Conservation (phyloP, 2,329 filamentous ascomycete species). For the Pleoardoris graminearum region DNA sequence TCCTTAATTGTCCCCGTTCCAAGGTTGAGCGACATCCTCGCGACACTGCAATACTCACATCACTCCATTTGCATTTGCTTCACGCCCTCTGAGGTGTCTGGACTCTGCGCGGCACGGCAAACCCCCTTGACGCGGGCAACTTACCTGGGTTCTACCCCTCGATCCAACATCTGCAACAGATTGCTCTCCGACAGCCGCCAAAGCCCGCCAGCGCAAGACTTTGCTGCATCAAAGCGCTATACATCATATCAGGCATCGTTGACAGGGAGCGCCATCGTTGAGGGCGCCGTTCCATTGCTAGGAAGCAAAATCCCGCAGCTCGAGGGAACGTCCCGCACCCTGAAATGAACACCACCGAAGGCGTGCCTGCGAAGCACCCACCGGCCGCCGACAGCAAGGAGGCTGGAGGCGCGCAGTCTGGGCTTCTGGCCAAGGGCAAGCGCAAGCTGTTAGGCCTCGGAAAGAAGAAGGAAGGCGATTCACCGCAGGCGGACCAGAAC, state of each 20-base stretch:
- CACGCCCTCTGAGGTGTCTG: background rate
- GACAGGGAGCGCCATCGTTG: background rate
- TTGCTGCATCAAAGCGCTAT: background rate
- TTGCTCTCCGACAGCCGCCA: background rate
- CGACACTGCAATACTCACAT: background rate
- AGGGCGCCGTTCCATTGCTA: background rate
- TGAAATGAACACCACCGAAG: constrained; percentile 28
- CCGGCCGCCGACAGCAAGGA: constrained; percentile 25
- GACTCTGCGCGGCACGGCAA: constrained; percentile 2
- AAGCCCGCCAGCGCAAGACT: background rate
- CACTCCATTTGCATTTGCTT: background rate
- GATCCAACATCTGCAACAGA: constrained; percentile 2
- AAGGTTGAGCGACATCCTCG: background rate
- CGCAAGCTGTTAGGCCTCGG: constrained; percentile 43
- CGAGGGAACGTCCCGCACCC: constrained; percentile 1
- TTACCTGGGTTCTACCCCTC: constrained; percentile 5
- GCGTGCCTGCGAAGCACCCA: constrained; percentile 14
- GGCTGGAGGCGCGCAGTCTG: constrained; percentile 22
- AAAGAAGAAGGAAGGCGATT: constrained; percentile 39
- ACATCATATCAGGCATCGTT: background rate
- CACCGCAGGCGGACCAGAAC: constrained; percentile 13
- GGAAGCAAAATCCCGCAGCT: too few species aligned
- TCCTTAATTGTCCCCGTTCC: background rate
- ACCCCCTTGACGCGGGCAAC: constrained; percentile 1
- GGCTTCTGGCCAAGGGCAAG: constrained; percentile 41